Evolutionary conservation across 2,329 filamentous ascomycete species (phyloP).

Genomic region (Ilyonectria sp.): DNA sequence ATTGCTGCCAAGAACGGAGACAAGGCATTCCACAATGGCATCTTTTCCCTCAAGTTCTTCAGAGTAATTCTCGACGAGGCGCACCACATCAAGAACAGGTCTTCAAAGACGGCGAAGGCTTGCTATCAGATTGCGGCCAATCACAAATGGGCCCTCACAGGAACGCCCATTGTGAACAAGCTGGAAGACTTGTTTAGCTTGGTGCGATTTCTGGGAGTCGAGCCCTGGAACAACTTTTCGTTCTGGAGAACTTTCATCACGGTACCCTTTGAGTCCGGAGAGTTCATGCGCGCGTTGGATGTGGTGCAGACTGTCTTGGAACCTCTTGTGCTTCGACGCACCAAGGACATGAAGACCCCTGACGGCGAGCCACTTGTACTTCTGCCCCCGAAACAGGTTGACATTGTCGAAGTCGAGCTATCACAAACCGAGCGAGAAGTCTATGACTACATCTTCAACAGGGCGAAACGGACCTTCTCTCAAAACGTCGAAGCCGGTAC

Average conservation of each 20-base stretch:
- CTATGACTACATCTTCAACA: conserved; percentile 90
- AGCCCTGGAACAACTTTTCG: conserved; percentile 98
- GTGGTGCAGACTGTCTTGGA: conserved; percentile 98
- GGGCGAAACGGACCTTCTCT: conserved; percentile 87
- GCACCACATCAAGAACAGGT: conserved; percentile 90
- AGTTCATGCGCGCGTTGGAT: conserved; percentile 93
- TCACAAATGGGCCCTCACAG: conserved; percentile 94
- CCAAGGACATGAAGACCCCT: conserved; percentile 98
- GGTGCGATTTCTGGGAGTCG: conserved; percentile 91
- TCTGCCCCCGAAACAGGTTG: conserved; percentile 83
- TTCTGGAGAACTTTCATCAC: conserved; percentile 99
- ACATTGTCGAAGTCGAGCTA: conserved; percentile 90
- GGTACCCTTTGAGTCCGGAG: conserved; percentile 94
- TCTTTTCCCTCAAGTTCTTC: conserved; percentile 96
- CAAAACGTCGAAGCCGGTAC: conserved; percentile 93
- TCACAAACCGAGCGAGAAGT: conserved; percentile 89
- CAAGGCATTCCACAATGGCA: conserved; percentile 75
- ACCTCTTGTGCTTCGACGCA: conserved; percentile 93
- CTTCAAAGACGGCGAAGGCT: conserved; percentile 94
- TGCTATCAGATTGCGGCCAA: conserved; percentile 90
- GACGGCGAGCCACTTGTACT: conserved; percentile 82
- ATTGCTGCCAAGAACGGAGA: conserved; percentile 78
- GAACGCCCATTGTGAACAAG: conserved; percentile 96
- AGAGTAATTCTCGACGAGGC: conserved; percentile 96
- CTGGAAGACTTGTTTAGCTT: conserved; percentile 95